phyloP scores from a whole-genome alignment of 345 rosid genomes.

The Cardiospermum halicacabum region DNA sequence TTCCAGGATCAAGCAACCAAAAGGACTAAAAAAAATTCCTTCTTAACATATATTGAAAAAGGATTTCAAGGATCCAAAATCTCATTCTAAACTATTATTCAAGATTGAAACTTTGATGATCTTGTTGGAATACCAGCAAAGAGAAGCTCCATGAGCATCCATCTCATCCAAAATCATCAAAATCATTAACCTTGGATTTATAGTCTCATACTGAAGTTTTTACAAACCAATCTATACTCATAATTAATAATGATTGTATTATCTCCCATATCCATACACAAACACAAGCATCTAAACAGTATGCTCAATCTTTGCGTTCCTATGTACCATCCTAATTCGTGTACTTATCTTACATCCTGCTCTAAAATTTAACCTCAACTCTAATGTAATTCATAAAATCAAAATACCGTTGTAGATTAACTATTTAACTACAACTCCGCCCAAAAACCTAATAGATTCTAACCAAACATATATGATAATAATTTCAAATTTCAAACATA shows the following conservation, averaged over 20 bases:
- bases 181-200: neutral
- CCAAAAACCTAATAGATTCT: neutral
- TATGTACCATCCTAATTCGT: neutral
- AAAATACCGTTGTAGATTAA: neutral
- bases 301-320: neutral
- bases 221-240: neutral
- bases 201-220: neutral
- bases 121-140: neutral
- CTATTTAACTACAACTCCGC: neutral
- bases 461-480: neutral
- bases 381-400: neutral
- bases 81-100: neutral
- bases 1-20: neutral
- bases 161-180: neutral
- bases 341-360: neutral
- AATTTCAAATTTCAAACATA: neutral
- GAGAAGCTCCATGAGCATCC: neutral
- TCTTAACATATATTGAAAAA: neutral
- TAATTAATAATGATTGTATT: neutral
- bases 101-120: neutral
- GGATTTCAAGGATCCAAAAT: neutral
- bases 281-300: neutral
- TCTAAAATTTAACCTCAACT: neutral
- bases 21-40: neutral
- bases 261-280: neutral